Evolutionary conservation across 2,329 filamentous ascomycete species (phyloP).

Genomic region (Cordyceps cicadae): DNA sequence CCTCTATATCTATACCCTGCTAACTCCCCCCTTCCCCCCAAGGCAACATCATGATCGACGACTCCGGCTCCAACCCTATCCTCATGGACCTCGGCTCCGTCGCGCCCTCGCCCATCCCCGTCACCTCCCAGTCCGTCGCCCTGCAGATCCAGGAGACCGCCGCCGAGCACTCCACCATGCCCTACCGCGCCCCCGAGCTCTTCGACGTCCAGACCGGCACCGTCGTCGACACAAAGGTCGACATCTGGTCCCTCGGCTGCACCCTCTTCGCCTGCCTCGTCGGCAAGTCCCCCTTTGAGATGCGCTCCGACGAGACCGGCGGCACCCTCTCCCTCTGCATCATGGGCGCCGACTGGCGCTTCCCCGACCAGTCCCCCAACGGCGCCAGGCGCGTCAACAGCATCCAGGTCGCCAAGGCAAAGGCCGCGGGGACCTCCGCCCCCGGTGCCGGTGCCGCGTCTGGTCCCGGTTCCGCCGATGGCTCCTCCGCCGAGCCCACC

Average conservation of each 20-base stretch:
- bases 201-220: conserved; percentile 95
- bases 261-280: conserved; percentile 96
- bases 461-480: conserved; percentile 19
- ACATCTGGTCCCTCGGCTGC: conserved; percentile 96
- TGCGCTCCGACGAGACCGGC: conserved; percentile 90
- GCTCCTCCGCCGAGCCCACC: conserved; percentile 26
- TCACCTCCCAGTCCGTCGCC: conserved; percentile 83
- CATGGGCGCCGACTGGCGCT: conserved; percentile 89
- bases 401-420: conserved; percentile 21
- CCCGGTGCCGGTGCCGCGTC: conserved; percentile 15
- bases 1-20: background rate
- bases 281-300: conserved; percentile 94
- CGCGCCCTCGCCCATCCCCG: conserved; percentile 75
- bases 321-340: conserved; percentile 90
- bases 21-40: background rate
- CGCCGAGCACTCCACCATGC: conserved; percentile 96
- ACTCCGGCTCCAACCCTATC: conserved; percentile 79
- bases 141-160: conserved; percentile 90
- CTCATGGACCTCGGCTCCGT: conserved; percentile 96
- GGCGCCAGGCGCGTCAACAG: conserved; percentile 40
- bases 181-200: conserved; percentile 92
- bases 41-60: conserved; percentile 97
- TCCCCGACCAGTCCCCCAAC: conserved; percentile 74
- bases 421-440: conserved; percentile 22
- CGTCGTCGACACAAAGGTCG: conserved; percentile 89